phyloP scores from a whole-genome alignment of 306 rosid genomes.

The Cucurbita pepo region DNA sequence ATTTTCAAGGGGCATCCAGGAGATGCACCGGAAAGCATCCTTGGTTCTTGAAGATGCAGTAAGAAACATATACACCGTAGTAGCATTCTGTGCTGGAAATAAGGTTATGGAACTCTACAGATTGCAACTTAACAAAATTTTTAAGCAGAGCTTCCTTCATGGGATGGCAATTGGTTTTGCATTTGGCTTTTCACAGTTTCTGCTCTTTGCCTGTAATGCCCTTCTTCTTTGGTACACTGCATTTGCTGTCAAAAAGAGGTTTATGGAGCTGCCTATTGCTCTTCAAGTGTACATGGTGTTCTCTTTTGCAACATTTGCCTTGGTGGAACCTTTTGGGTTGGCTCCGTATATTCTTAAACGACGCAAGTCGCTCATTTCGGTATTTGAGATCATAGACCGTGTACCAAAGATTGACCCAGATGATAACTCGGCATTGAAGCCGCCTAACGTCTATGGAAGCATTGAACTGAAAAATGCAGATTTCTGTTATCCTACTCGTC shows the following conservation, averaged over 20 bases:
- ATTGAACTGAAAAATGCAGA: slow-evolving; percentile 84
- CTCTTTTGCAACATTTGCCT: slow-evolving; percentile 96
- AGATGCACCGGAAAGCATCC: slow-evolving; percentile 98
- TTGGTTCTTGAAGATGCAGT: slow-evolving; percentile 99
- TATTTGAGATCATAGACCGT: slow-evolving; percentile 92
- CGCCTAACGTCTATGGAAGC: slow-evolving; percentile 93
- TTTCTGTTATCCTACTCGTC: slow-evolving; percentile 94
- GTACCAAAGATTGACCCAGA: slow-evolving; percentile 95
- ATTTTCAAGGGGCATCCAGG: slow-evolving; percentile 98
- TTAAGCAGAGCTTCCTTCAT: slow-evolving; percentile 84
- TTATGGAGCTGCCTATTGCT: slow-evolving; percentile 49
- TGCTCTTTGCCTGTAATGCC: slow-evolving; percentile 95
- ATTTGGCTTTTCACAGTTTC: slow-evolving; percentile 92
- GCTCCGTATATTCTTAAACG: slow-evolving; percentile 98
- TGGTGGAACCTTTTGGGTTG: slow-evolving; percentile 99
- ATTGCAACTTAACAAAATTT: slow-evolving; percentile 75
- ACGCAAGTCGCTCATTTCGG: slow-evolving; percentile 94
- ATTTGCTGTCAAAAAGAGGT: slow-evolving; percentile 17
- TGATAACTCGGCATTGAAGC: slow-evolving; percentile 75
- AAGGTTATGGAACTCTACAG: slow-evolving; percentile 99
- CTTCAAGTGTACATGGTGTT: slow-evolving; percentile 92
- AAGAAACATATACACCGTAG: slow-evolving; percentile 96
- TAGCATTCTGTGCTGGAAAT: slow-evolving; percentile 96
- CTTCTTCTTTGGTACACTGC: slow-evolving; percentile 98
- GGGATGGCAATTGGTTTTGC: slow-evolving; percentile 96